A percentile compares a stretch with the other conserved stretches of the same genome.
phyloP scores from a whole-genome alignment of 768 basidiomycete species.

The Tricholoma bakamatsutake region DNA sequence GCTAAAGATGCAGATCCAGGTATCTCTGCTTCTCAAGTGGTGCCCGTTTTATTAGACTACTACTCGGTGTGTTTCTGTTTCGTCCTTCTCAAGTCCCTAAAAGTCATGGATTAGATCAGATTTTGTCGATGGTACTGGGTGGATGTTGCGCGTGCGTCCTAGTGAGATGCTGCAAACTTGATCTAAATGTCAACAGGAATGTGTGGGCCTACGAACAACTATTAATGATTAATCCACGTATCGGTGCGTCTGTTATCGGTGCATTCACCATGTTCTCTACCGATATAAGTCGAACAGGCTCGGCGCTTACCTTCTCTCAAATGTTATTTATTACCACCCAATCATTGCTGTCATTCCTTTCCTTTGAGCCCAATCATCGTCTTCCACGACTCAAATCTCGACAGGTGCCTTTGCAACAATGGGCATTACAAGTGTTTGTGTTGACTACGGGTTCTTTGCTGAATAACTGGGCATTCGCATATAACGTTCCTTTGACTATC shows the following conservation, averaged over 20 bases:
- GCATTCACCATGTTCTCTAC: not conserved
- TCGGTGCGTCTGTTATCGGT: conserved; percentile 40
- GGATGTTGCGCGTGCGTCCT: conserved; percentile 76
- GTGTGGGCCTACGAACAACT: conserved; percentile 76
- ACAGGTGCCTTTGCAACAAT: conserved; percentile 60
- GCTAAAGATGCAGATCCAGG: conserved; percentile 18
- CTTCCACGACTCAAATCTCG: conserved; percentile 57
- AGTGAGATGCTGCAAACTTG: not conserved
- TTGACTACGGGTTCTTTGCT: conserved; percentile 62
- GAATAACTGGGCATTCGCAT: conserved; percentile 80
- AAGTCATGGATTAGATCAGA: conserved; percentile 17
- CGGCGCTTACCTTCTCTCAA: conserved; percentile 80
- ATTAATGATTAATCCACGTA: conserved; percentile 58
- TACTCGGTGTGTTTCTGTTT: conserved; percentile 21
- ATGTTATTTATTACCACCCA: conserved; percentile 73
- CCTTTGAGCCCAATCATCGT: conserved; percentile 23
- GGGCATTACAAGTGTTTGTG: conserved; percentile 68
- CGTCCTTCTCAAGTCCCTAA: not conserved
- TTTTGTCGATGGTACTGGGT: conserved; percentile 64
- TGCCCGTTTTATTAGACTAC: conserved; percentile 34
- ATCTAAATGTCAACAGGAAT: conserved; percentile 40
- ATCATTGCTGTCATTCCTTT: conserved; percentile 58
- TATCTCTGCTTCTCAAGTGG: conserved; percentile 23
- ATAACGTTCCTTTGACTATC: conserved; percentile 68
- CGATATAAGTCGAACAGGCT: conserved; percentile 40